These are phyloP conservation scores for Colletotrichum lupini DNA, from an alignment of 2,329 filamentous ascomycete species.

Conservation along the genomic window DNA sequence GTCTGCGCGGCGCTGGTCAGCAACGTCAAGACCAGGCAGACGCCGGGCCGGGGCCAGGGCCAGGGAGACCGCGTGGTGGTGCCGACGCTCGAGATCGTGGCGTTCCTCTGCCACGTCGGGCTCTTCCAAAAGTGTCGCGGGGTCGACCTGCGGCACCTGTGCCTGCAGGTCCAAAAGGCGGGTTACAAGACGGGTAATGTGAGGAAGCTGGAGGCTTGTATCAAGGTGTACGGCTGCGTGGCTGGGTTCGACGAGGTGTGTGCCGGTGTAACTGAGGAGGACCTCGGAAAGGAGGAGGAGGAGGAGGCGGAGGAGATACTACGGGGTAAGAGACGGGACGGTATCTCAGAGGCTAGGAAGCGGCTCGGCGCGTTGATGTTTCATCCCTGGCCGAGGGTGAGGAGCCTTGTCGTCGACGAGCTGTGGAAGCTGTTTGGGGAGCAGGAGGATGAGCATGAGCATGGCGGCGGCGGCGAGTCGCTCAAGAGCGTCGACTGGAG, in stretches of 20 bases:
- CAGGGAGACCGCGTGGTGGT: conserved; percentile 71
- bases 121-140: conserved; percentile 54
- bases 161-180: conserved; percentile 78
- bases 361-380: conserved; percentile 79
- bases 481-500: conserved; percentile 69
- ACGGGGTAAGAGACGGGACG: conserved; percentile 50
- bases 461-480: conserved; percentile 41
- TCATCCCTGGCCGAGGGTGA: conserved; percentile 85
- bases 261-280: conserved; percentile 14
- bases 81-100: conserved; percentile 80
- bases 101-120: conserved; percentile 78
- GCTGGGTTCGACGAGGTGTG: conserved; percentile 51
- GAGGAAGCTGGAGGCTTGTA: conserved; percentile 81
- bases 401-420: conserved; percentile 69
- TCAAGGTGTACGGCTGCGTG: conserved; percentile 82
- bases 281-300: conserved; percentile 8
- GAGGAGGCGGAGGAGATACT: conserved; percentile 7
- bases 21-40: conserved; percentile 63
- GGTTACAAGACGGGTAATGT: conserved; percentile 88
- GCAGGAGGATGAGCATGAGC: neutral
- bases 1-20: conserved; percentile 63
- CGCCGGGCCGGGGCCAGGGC: conserved; percentile 60
- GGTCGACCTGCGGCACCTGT: conserved; percentile 67
- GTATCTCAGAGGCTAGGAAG: conserved; percentile 66
- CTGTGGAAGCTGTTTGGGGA: conserved; percentile 60